Conservation (phyloP, 495 filamentous ascomycete species). For the Annulohypoxylon moriforme region DNA sequence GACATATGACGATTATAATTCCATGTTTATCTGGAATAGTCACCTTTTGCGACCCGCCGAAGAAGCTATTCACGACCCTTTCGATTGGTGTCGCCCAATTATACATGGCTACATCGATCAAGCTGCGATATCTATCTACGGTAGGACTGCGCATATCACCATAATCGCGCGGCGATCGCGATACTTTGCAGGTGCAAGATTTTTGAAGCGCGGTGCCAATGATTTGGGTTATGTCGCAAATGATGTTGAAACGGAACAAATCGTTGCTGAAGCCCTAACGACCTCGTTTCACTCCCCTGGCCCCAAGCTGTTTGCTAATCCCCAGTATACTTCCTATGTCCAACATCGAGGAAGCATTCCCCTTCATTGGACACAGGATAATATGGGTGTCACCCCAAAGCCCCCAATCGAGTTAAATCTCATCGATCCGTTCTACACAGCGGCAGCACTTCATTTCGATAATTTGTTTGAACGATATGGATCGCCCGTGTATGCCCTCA, state of each 20-base stretch:
- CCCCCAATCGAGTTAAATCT: conserved; percentile 95
- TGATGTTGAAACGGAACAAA: conserved; percentile 99
- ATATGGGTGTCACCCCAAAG: conserved; percentile 92
- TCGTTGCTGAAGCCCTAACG: conserved; percentile 91
- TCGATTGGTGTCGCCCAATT: conserved; percentile 96
- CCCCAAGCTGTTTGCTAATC: conserved; percentile 84
- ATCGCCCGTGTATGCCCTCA: conserved; percentile 89
- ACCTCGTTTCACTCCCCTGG: conserved; percentile 96
- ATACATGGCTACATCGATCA: conserved; percentile 98
- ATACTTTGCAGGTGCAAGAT: conserved; percentile 93
- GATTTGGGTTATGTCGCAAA: conserved; percentile 97
- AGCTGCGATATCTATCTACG: conserved; percentile 83
- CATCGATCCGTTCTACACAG: conserved; percentile 93
- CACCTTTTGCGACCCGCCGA: conserved; percentile 84
- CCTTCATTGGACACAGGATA: conserved; percentile 97
- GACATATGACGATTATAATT: conserved; percentile 76
- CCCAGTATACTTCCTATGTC: conserved; percentile 93
- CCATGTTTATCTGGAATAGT: conserved; percentile 98
- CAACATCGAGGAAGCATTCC: conserved; percentile 98
- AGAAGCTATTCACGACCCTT: conserved; percentile 77
- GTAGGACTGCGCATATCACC: conserved; percentile 87
- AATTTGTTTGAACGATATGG: conserved; percentile 96
- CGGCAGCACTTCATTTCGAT: conserved; percentile 97
- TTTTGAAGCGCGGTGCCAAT: conserved; percentile 94
- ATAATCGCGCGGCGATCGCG: conserved; percentile 92